phyloP scores from a whole-genome alignment of 2,329 filamentous ascomycete genomes.

The Exophiala bonariae region DNA sequence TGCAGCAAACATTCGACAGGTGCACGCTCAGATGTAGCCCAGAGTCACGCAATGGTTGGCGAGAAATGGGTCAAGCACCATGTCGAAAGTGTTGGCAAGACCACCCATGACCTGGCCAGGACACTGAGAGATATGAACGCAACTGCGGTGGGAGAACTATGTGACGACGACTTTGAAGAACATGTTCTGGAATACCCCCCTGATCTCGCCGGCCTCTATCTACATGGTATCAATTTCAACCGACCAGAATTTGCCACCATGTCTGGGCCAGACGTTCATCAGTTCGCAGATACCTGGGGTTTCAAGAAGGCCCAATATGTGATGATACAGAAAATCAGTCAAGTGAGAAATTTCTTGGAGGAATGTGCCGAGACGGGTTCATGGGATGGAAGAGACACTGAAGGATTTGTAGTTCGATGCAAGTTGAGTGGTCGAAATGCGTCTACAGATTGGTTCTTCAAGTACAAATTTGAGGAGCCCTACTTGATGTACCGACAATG shows the following conservation, averaged over 20 bases:
- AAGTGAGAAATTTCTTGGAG: constrained; percentile 80
- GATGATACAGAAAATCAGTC: constrained; percentile 69
- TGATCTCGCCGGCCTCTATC: constrained; percentile 82
- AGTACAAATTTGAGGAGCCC: constrained; percentile 99
- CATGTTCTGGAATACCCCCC: constrained; percentile 88
- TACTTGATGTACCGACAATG: constrained; percentile 99
- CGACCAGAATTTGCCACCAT: constrained; percentile 89
- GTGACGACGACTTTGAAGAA: constrained; percentile 94
- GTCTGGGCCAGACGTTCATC: constrained; percentile 76
- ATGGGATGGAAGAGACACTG: constrained; percentile 87
- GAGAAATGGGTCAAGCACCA: constrained; percentile 81
- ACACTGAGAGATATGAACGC: constrained; percentile 77
- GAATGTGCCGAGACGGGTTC: constrained; percentile 82
- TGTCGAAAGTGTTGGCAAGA: constrained; percentile 74
- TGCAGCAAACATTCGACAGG: constrained; percentile 99
- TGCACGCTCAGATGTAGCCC: constrained; percentile 64
- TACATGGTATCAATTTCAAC: constrained; percentile 96
- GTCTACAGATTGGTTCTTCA: constrained; percentile 94
- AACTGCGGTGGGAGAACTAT: constrained; percentile 95
- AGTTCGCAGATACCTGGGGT: constrained; percentile 89
- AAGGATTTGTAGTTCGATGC: constrained; percentile 95
- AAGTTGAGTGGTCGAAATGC: constrained; percentile 57
- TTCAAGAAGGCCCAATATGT: constrained; percentile 86
- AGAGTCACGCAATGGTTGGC: constrained; percentile 82
- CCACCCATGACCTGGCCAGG: constrained; percentile 72